Conservation (phyloP, 1,284 basidiomycete genomes). For the Leccinum laetum region DNA sequence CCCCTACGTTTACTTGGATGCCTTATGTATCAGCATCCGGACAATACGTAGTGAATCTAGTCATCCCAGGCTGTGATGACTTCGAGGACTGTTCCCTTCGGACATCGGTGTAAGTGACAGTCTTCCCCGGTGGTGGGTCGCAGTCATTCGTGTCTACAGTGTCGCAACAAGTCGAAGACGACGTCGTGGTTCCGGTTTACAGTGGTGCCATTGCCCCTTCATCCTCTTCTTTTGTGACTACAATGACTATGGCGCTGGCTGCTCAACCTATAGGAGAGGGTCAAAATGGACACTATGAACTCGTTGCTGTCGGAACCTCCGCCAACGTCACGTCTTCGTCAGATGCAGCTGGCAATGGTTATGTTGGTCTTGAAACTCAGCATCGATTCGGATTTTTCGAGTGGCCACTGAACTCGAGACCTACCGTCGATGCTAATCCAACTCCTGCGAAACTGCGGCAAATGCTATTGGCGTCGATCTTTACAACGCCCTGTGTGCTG, state of each 20-base stretch:
- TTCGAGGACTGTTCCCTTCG: constrained; percentile 81
- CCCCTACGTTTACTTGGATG: constrained; percentile 85
- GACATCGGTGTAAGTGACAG: constrained; percentile 81
- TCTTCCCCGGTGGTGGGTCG: constrained; percentile 75
- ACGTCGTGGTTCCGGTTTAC: constrained; percentile 71
- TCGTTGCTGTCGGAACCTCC: constrained; percentile 81
- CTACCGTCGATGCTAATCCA: constrained; percentile 59
- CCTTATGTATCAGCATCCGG: constrained; percentile 90
- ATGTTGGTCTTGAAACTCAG: constrained; percentile 32
- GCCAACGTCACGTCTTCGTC: constrained; percentile 43
- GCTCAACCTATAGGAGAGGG: constrained; percentile 60
- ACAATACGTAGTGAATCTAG: constrained; percentile 81
- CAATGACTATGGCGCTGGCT: constrained; percentile 71
- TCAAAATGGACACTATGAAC: constrained; percentile 64
- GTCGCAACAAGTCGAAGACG: constrained; percentile 72
- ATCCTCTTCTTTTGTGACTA: constrained; percentile 71
- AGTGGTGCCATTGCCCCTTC: constrained; percentile 80
- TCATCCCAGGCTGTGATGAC: constrained; percentile 84
- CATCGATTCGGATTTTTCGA: constrained; percentile 77
- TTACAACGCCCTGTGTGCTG: constrained; percentile 54
- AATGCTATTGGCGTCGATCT: constrained; percentile 64
- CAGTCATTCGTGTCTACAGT: constrained; percentile 68
- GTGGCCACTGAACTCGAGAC: constrained; percentile 58
- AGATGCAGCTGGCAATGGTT: constrained; percentile 31
- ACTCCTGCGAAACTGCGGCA: constrained; percentile 70